These are phyloP conservation scores for Cordyceps farinosa DNA, from an alignment of 2,329 filamentous ascomycete genomes.

Conservation along the genomic window DNA sequence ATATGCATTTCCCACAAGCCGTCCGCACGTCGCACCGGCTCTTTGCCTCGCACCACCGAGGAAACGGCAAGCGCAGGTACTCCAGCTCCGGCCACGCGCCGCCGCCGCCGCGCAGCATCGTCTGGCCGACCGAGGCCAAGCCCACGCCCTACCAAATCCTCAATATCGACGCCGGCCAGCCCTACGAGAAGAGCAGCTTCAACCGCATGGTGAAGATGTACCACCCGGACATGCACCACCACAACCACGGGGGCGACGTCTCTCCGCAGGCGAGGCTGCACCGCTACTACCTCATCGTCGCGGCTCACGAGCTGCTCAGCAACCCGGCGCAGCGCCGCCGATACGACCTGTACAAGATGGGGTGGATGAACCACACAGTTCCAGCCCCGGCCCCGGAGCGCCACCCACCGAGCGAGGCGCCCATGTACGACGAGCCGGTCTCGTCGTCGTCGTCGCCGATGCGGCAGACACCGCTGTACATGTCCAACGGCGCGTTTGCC, in stretches of 20 bases:
- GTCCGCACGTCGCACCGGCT: neutral
- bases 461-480: constrained; percentile 15
- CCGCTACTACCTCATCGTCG: constrained; percentile 21
- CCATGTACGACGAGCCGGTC: neutral
- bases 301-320: constrained; percentile 20
- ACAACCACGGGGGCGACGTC: neutral
- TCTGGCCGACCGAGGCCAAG: constrained; percentile 18
- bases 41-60: neutral
- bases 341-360: constrained; percentile 19
- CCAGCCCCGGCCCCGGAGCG: neutral
- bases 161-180: neutral
- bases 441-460: constrained; percentile 20
- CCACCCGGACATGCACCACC: constrained; percentile 21
- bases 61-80: neutral
- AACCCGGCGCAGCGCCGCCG: constrained; percentile 15
- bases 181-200: constrained; percentile 22
- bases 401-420: neutral
- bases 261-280: constrained; percentile 10
- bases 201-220: constrained; percentile 23
- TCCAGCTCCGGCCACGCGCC: neutral
- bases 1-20: neutral
- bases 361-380: constrained; percentile 11
- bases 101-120: neutral
- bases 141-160: constrained; percentile 23
- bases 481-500: constrained; percentile 19